Base-by-base conservation (phyloP, 2,329 filamentous ascomycete species). In the Clonostachys sp. region DNA sequence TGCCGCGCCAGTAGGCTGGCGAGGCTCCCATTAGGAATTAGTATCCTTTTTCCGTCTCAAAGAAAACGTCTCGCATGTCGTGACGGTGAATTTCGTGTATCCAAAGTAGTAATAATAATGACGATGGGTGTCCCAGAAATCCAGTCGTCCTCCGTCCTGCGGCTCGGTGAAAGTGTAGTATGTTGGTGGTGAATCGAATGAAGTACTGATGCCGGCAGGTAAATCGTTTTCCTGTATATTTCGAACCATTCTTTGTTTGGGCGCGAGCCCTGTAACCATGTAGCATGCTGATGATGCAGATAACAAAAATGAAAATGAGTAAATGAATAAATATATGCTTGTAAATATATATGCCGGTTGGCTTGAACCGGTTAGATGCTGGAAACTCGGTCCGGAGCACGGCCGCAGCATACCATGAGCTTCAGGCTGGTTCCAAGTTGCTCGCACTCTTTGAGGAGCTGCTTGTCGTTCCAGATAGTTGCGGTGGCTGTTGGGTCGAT, bases 331-430 rank as follows among this genome's bases (percentile, higher is more conserved):
- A 41, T 39, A 45, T 12, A 45, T 12, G 18, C 33, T 16, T 35
- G 14, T 16, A 16, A 14, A 16, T 10, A 36, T 44, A 30, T 30
- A 30, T 10, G 24, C 24, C 24, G 24, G 24, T 30, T 30, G 24
- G 24, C 1, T 30, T 30, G 24, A 9, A 30, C 24, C 24, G 33
- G 40, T 47, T 41, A 52, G 12, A 46, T 44, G 43, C 45, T 49
- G 24, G 45, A 45, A 44, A 74, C 65, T 16, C 75, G 67, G 42
- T 80, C 75, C 6, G 91, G 91, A 51, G 92, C 89, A 59, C 92
- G 87, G 14, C 91, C 91, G 62, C 95, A 90, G 56, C 91, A 95
- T 49, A 97, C 91, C 64, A 95, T 83, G 57, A 97, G 76, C 64
- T 92, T 91, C 65, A 97, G 85, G 52, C 87, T 95, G 1, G 91